Base-by-base conservation (phyloP, 2,329 filamentous ascomycete species). In the Elsinoe batatas region DNA sequence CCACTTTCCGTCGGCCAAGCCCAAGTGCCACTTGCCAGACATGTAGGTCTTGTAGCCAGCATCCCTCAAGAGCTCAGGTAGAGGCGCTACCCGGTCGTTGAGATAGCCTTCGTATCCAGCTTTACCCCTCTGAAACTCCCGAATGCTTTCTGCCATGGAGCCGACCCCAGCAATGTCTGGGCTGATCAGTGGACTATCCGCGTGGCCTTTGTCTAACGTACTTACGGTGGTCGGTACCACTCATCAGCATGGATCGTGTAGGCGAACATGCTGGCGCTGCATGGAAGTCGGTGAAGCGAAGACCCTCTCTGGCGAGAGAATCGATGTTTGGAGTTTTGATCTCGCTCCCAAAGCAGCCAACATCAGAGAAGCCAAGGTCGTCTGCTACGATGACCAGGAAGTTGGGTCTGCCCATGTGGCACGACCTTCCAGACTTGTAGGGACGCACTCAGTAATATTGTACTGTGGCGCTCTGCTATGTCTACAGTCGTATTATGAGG, bases 1-100 rank as follows among this genome's bases (percentile, higher is more conserved):
- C 2, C 61, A 62, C 5, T 61, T 60, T 22, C 65, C 63, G 15
- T 57, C 59, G 7, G 57, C 64, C 38, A 70, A 53, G 1, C 69
- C 69, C 6, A 70, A 59, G 56, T 71, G 69, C 69, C 69, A 70
- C 55, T 71, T 71, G 3, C 69, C 69, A 8, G 65, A 65, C 64
- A 71, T 69, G 6, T 64, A 43, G 0, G 68, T 70, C 44, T 64
- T 62, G 56, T 71, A 71, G 10, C 68, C 69, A 22, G 58, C 60
- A 54, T 70, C 68, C 1, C 59, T 61, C 2, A 71, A 60, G 0
- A 71, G 50, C 49, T 71, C 69, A 4, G 68, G 66, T 12, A 71
- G 53, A 1, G 69, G 61, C 3, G 65, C 69, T 1, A 71, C 68
- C 12, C 61, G 57, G 13, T 63, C 58, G 54, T 69, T 70, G 36